These are phyloP conservation scores for Suillus discolor DNA, from an alignment of 768 basidiomycete species.

Conservation along the genomic window DNA sequence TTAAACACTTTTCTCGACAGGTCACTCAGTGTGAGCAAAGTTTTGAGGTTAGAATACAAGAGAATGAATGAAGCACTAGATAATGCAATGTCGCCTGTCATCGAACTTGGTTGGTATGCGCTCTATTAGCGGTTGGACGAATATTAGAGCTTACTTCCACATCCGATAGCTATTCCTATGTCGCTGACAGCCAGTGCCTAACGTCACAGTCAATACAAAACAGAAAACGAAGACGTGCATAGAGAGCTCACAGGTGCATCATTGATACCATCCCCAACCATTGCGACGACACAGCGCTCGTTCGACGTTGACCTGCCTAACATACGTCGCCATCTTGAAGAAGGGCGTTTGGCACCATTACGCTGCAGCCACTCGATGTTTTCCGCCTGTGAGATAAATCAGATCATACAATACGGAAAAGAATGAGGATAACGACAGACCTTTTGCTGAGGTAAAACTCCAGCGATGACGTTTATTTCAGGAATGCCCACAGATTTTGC, in stretches of 20 bases:
- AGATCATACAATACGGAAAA: not conserved
- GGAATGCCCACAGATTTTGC: slow-evolving; percentile 70
- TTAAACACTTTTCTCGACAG: slow-evolving; percentile 69
- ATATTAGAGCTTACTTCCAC: slow-evolving; percentile 46
- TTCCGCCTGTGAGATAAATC: slow-evolving; percentile 43
- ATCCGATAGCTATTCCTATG: slow-evolving; percentile 60
- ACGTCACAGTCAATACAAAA: slow-evolving; percentile 15
- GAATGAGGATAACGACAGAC: slow-evolving; percentile 30
- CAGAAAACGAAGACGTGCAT: not conserved
- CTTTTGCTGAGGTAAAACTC: slow-evolving; percentile 83
- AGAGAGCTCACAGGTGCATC: slow-evolving; percentile 50
- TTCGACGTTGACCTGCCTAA: slow-evolving; percentile 26
- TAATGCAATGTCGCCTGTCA: slow-evolving; percentile 57
- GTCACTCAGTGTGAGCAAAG: slow-evolving; percentile 60
- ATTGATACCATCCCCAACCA: slow-evolving; percentile 66
- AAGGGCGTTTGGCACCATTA: slow-evolving; percentile 38
- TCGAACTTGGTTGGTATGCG: not conserved
- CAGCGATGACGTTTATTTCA: slow-evolving; percentile 68
- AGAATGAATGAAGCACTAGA: slow-evolving; percentile 83
- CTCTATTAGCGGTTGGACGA: not conserved
- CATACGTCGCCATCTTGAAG: slow-evolving; percentile 30
- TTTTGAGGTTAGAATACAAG: slow-evolving; percentile 63
- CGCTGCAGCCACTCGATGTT: slow-evolving; percentile 60
- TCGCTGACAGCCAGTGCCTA: slow-evolving; percentile 60
- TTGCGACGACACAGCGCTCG: slow-evolving; percentile 50